Percentiles rank a stretch among this genome's conserved stretches.
These are phyloP conservation scores for Fusarium sp. DNA, from an alignment of 2,329 filamentous ascomycete genomes.

Conservation along the genomic window DNA sequence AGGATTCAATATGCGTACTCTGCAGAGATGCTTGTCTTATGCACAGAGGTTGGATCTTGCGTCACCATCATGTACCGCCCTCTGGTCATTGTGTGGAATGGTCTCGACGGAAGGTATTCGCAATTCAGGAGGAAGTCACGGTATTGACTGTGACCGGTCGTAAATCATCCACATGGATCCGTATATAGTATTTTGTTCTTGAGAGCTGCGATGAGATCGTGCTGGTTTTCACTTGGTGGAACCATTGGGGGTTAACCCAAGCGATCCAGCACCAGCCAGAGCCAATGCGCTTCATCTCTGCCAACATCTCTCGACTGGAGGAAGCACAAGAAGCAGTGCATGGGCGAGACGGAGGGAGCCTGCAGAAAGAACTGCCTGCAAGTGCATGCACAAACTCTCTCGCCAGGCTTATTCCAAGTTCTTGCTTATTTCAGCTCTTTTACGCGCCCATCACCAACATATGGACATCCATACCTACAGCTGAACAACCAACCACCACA, in stretches of 20 bases:
- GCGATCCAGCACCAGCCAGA: conserved; percentile 26
- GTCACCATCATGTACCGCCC: conserved; percentile 1
- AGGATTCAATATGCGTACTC: background rate
- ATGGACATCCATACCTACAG: background rate
- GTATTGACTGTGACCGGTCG: conserved; percentile 36
- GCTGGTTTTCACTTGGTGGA: conserved; percentile 35
- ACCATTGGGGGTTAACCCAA: conserved; percentile 43
- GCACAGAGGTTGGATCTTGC: background rate
- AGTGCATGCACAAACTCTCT: conserved; percentile 41
- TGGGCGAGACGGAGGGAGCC: conserved; percentile 14
- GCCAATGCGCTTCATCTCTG: conserved; percentile 35
- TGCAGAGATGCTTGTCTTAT: background rate
- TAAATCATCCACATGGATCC: conserved; percentile 54
- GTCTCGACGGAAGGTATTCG: conserved; percentile 11
- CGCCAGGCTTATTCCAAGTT: conserved; percentile 10
- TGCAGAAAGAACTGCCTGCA: conserved; percentile 39
- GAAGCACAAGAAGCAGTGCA: conserved; percentile 15
- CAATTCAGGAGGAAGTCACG: conserved; percentile 19
- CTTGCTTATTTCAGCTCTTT: conserved; percentile 23
- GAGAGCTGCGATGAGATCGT: conserved; percentile 26
- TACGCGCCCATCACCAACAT: conserved; percentile 20
- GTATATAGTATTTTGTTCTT: conserved; percentile 51
- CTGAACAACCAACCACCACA: conserved; percentile 4
- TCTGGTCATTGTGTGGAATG: background rate
- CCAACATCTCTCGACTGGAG: conserved; percentile 23